Evolutionary conservation across 768 basidiomycete species (phyloP).

Genomic region (Suillus luteus): DNA sequence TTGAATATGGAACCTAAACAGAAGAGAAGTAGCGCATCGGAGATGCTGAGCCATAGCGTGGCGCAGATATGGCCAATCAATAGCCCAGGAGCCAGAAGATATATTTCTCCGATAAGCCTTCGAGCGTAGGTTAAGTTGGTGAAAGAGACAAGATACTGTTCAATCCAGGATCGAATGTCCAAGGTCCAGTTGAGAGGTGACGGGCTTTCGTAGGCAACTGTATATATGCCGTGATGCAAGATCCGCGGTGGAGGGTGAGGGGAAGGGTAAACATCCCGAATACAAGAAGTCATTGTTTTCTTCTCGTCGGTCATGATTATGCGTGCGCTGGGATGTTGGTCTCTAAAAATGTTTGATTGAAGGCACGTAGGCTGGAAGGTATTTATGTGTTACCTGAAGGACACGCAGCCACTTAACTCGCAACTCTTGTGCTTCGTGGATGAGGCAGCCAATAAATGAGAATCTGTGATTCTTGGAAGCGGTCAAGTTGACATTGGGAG

Average conservation of each 20-base stretch:
- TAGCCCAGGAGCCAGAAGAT: constrained; percentile 23
- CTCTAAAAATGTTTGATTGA: neutral
- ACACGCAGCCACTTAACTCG: constrained; percentile 3
- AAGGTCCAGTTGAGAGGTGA: neutral
- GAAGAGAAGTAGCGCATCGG: constrained; percentile 39
- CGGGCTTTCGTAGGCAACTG: constrained; percentile 24
- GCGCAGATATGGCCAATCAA: constrained; percentile 29
- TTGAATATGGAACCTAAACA: constrained; percentile 36
- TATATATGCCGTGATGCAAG: constrained; percentile 25
- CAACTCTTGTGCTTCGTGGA: constrained; percentile 9
- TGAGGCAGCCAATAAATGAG: neutral
- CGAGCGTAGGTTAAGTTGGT: constrained; percentile 7
- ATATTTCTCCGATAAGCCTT: constrained; percentile 20
- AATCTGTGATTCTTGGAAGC: constrained; percentile 16
- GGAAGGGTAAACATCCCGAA: neutral
- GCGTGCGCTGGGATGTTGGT: neutral
- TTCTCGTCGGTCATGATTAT: constrained; percentile 7
- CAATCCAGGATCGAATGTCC: constrained; percentile 2
- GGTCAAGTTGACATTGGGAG: constrained; percentile 2
- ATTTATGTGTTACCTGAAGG: constrained; percentile 21
- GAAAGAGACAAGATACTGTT: constrained; percentile 1
- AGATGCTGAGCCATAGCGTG: constrained; percentile 32
- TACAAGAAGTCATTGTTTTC: neutral
- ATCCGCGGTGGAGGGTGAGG: neutral
- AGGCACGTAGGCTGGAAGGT: constrained; percentile 2